Evolutionary conservation across 352 stramenopile species (phyloP).

Genomic region (Phytophthora palmivora): DNA sequence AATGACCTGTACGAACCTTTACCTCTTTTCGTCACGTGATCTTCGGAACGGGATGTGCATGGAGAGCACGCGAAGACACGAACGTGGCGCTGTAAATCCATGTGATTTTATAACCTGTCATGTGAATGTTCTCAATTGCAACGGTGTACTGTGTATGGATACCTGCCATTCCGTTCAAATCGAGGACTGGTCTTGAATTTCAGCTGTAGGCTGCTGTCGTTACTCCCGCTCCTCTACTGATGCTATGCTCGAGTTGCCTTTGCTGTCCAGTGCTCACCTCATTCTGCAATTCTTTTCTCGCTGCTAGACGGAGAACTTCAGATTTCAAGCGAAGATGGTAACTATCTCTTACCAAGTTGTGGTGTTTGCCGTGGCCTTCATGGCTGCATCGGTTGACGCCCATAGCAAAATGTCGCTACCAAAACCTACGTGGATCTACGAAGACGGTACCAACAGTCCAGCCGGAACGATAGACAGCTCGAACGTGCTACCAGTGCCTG

Average conservation of each 20-base stretch:
- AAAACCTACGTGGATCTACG: conserved; percentile 41
- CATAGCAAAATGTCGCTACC: conserved; percentile 46
- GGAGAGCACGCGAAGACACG: conserved; percentile 2
- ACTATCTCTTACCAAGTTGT: conserved; percentile 4
- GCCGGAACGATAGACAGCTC: conserved; percentile 33
- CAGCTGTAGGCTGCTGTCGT: conserved; percentile 12
- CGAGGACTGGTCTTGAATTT: conserved; percentile 21
- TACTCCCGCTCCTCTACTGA: conserved; percentile 20
- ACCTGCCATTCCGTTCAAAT: conserved; percentile 20
- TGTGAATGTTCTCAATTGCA: background rate
- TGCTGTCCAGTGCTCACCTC: conserved; percentile 3
- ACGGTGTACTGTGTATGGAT: background rate
- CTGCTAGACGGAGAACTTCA: conserved; percentile 11
- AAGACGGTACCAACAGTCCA: conserved; percentile 35
- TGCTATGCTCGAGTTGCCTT: conserved; percentile 10
- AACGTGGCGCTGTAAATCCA: conserved; percentile 15
- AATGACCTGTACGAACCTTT: conserved; percentile 3
- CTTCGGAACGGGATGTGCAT: conserved; percentile 9
- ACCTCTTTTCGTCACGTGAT: conserved; percentile 22
- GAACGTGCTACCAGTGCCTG: conserved; percentile 33
- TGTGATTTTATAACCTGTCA: conserved; percentile 27
- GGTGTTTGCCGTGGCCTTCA: conserved; percentile 9
- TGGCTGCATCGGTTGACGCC: conserved; percentile 23
- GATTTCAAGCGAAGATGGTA: conserved; percentile 20
- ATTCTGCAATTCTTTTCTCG: conserved; percentile 24